Percentiles rank a stretch among this genome's conserved stretches.
Evolutionary conservation across 352 stramenopile species (phyloP).

Genomic region (Pythium utonaiense): DNA sequence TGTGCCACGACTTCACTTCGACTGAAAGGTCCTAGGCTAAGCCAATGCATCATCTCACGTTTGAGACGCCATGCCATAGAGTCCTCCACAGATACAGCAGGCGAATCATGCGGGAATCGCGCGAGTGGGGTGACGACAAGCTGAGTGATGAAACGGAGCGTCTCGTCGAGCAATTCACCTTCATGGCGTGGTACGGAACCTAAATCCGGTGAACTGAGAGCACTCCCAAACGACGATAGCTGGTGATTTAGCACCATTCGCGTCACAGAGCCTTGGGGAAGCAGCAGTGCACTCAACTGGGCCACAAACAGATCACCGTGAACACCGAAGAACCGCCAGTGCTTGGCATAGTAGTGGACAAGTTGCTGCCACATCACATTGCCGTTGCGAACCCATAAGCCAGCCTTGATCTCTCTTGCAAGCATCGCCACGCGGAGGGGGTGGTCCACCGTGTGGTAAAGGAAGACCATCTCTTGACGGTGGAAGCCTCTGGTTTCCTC

Average conservation of each 20-base stretch:
- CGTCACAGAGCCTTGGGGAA: conserved; percentile 50
- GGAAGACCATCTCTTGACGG: conserved; percentile 39
- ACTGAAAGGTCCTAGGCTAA: conserved; percentile 62
- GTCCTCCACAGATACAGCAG: conserved; percentile 18
- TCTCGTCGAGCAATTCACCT: conserved; percentile 56
- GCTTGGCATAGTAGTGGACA: conserved; percentile 76
- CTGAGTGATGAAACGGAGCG: conserved; percentile 57
- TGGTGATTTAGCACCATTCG: conserved; percentile 59
- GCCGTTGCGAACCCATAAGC: conserved; percentile 74
- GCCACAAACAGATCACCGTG: conserved; percentile 70
- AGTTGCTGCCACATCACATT: conserved; percentile 81
- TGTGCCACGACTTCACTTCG: conserved; percentile 64
- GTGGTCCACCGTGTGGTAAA: conserved; percentile 41
- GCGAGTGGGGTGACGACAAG: conserved; percentile 56
- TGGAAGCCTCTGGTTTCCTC: conserved; percentile 8
- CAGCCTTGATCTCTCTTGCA: conserved; percentile 66
- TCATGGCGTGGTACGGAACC: conserved; percentile 37
- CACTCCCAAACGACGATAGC: conserved; percentile 21
- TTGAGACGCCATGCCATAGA: conserved; percentile 46
- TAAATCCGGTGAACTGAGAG: conserved; percentile 15
- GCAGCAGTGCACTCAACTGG: conserved; percentile 49
- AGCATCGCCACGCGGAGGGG: conserved; percentile 62
- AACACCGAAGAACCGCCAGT: conserved; percentile 76
- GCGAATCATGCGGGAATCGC: conserved; percentile 29
- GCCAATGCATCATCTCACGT: conserved; percentile 76